Evolutionary conservation across 331 rosid genomes (phyloP), one percentile per base, ranked within the genome.

Genomic region (Acacia pycnantha): DNA sequence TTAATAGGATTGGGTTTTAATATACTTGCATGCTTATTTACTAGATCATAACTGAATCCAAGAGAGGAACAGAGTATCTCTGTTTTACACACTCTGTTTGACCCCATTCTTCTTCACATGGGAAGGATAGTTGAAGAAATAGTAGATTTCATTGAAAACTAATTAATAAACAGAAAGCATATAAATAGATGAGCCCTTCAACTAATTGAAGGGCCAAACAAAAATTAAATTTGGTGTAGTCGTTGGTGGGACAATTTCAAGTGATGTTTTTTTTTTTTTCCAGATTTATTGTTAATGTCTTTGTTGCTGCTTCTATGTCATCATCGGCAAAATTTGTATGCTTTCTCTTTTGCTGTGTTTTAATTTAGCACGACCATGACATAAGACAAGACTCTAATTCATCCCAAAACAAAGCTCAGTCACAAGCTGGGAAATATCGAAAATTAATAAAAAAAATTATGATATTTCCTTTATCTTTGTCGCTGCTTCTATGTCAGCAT

Each of bases 141-240:
- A 8, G 64, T 11, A 56, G 64, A 59, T 24, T 27, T 50, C 61
- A 75, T 40, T 27, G 11, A 14, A 40, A 75, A 22, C 6, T 31
- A 73, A 35, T 33, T 54, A 65, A 73, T 35, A 71, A 70, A 46
- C 22, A 41, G 51, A 37, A 27, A 51, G 47, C 18, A 21, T n/a
- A 19, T 26, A 26, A 67, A 47, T 48, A 47, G 48, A 33, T 51
- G 65, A 79, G 29, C 77, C 77, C 59, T n/a, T 78, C 56, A 37
- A 82, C 77, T 53, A 13, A 62, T 70, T 77, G 86, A 79, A 76
- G 50, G 87, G 88, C 75, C 89, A 82, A 85, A 10, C 47, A 13
- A 24, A 19, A 71, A 77, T 77, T 65, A 24, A 18, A 69, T 78
- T 46, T 31, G 24, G 85, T 70, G 82, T 59, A 61, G 47, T 75